Evolutionary conservation across 2,329 filamentous ascomycete species (phyloP), one percentile per base, ranked within the genome.

Genomic region (Epichloe coenophiala): DNA sequence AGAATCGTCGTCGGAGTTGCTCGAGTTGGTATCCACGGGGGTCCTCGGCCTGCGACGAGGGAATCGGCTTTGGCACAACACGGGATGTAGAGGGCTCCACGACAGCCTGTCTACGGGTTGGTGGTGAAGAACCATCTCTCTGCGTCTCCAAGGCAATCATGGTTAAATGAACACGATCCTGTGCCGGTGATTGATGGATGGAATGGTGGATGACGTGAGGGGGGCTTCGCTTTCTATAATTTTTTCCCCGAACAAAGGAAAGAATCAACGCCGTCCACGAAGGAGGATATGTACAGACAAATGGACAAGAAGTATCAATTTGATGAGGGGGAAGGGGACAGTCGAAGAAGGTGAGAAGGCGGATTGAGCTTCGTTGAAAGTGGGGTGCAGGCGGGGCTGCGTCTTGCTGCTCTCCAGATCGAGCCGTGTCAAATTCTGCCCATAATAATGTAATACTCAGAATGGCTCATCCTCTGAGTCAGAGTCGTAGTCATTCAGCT

Each of bases 11-110:
- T 58, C 79, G 75, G 54, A 91, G 68, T 69, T 93, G 87, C 54
- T 77, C 77, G 47, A 91, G 67, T 63, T 93, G 85, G 61, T 88
- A 93, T 51, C 76, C 76, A 56, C 85, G 6, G 86, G 86, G 84
- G 61, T 89, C 79, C 53, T 81, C 73, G 33, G 70, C 64, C 65
- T 88, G 83, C 11, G 76, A 72, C 52, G 75, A 71, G 6, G 86
- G 79, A 2, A 85, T 69, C 11, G 86, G 86, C 60, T 81, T 84
- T 52, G 76, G 64, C 35, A 86, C 77, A 19, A 83, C 67, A 52
- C 75, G 74, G 42, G 72, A 71, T 35, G 66, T 51, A 1, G 70
- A 59, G 1, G 72, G 63, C 56, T 71, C 65, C 4, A 59, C 53
- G n/a, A 76, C 71, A 17, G 73, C 75, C 59, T 79, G 75, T 49